Base-by-base conservation (phyloP, 768 basidiomycete species). In the Cyclocybe aegerita region DNA sequence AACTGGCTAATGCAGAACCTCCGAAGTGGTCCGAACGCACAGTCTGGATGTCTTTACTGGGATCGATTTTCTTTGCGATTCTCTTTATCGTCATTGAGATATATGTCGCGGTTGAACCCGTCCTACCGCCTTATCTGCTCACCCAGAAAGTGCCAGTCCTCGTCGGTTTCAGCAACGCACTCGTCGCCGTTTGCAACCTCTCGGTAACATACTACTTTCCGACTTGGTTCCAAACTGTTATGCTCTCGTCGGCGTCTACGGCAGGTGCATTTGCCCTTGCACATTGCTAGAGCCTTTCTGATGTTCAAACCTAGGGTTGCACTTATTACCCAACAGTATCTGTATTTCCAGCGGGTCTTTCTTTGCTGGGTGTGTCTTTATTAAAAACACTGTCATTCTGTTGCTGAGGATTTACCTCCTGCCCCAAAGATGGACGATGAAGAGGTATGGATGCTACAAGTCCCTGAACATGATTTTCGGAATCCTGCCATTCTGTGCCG, bases 171-270 rank as follows among this genome's bases (percentile, higher is more conserved):
- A 88, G 82, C 60, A 89, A 89, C 59, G 86, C 88, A 59, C 76
- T 89, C 14, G 88, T 91, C 8, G 73, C 86, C 10, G 73, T 77
- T 4, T 90, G 87, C 65, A 92, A 89, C 59, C 86, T 92, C 49
- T 72, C 83, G 0, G 76, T 92, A 59, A 86, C 80, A 64, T 92
- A 88, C 65, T 90, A 86, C 66, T 87, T 81, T 67, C 90, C 90
- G 4, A 83, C 85, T 65, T 91, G 87, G 86, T 92, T 91, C 63
- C 88, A 91, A 65, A 90, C 87, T 0, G 90, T 91, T 4, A 73
- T 78, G 64, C 62, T 88, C 29, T 82, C 85, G 10, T 85, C 74
- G 46, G 82, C 88, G 15, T 82, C 86, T 9, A 78, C 76, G 15
- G 70, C 73, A 31, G 71, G 73, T 73, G 46, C 45, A 62, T 42